phyloP scores from a whole-genome alignment of 768 basidiomycete genomes.

The Auricularia heimuer region DNA sequence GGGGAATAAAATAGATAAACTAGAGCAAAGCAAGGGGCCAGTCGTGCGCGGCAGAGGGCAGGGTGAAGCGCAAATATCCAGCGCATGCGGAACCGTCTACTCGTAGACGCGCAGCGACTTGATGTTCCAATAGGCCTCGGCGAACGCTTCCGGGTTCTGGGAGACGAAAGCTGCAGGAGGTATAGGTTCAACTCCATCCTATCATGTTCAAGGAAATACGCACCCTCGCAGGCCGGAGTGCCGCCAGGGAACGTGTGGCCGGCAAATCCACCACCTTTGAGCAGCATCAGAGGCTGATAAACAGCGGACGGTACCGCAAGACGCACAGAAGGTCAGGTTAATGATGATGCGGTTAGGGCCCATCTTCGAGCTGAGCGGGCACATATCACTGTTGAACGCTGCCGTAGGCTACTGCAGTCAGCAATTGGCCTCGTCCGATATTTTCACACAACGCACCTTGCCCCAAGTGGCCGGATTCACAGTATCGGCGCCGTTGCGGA shows the following conservation, averaged over 20 bases:
- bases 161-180: conserved; percentile 45
- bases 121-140: conserved; percentile 64
- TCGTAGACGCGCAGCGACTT: conserved; percentile 45
- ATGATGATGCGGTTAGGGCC: conserved; percentile 54
- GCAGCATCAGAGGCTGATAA: not conserved
- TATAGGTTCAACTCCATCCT: not conserved
- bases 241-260: conserved; percentile 40
- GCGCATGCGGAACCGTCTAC: conserved; percentile 11
- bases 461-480: conserved; percentile 49
- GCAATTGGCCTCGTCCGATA: not conserved
- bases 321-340: conserved; percentile 59
- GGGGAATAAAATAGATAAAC: no score
- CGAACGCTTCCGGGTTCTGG: conserved; percentile 57
- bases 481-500: conserved; percentile 20
- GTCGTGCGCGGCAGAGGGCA: not conserved
- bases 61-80: not conserved
- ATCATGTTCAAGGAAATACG: conserved; percentile 16
- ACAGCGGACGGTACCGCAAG: not conserved
- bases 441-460: conserved; percentile 7
- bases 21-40: not conserved
- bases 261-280: conserved; percentile 49
- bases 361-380: conserved; percentile 30
- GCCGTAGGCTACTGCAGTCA: not conserved
- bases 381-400: conserved; percentile 26
- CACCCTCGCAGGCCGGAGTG: conserved; percentile 43